These are phyloP conservation scores for Blakeslea trispora DNA, from an alignment of 371 early-diverging fungal species.

Conservation along the genomic window DNA sequence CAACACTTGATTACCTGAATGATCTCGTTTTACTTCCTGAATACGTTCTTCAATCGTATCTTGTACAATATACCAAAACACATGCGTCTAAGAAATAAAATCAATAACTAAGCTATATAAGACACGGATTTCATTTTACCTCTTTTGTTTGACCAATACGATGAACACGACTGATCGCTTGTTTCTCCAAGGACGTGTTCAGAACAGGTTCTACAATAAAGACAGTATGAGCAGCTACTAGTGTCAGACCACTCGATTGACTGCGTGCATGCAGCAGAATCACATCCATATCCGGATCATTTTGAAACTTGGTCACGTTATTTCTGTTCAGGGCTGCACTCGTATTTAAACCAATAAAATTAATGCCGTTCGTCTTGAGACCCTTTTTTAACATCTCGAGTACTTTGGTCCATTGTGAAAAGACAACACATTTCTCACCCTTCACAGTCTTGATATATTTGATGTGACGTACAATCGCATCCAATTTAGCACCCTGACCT, in stretches of 20 bases:
- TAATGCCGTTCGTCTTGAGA: slow-evolving; percentile 50
- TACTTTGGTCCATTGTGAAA: slow-evolving; percentile 71
- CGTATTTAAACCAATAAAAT: slow-evolving; percentile 34
- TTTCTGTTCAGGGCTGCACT: slow-evolving; percentile 23
- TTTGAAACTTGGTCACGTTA: slow-evolving; percentile 38
- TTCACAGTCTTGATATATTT: slow-evolving; percentile 43
- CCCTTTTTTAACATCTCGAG: slow-evolving; percentile 56
- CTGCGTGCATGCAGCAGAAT: slow-evolving; percentile 56
- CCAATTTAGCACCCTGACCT: slow-evolving; percentile 56
- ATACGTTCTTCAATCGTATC: slow-evolving; percentile 55
- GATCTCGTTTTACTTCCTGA: slow-evolving; percentile 34
- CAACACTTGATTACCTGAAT: neutral
- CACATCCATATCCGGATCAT: slow-evolving; percentile 42
- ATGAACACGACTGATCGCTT: slow-evolving; percentile 55
- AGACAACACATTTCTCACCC: slow-evolving; percentile 62
- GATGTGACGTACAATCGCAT: slow-evolving; percentile 66
- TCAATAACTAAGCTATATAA: slow-evolving; percentile 16
- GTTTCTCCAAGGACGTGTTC: slow-evolving; percentile 51
- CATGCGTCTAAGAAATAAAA: slow-evolving; percentile 15
- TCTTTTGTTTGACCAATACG: slow-evolving; percentile 36
- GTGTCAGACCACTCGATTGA: slow-evolving; percentile 52
- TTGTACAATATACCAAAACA: slow-evolving; percentile 37
- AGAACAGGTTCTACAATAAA: slow-evolving; percentile 59
- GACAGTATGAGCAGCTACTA: slow-evolving; percentile 51
- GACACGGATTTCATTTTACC: slow-evolving; percentile 17